Conservation (phyloP, 2,329 filamentous ascomycete species). For the Ophiocordyceps robertsii region DNA sequence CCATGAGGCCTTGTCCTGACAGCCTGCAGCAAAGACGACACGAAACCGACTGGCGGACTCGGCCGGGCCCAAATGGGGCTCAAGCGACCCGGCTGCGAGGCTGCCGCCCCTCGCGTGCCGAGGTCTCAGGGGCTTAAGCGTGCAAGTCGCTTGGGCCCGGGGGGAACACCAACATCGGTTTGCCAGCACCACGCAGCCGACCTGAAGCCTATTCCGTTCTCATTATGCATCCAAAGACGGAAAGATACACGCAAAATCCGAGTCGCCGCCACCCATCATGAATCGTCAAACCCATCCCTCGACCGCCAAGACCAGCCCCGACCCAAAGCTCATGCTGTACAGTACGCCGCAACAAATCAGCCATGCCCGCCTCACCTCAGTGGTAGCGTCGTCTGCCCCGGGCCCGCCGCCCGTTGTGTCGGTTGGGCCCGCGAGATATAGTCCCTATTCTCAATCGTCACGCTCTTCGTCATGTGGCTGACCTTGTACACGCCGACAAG, state of each 20-base stretch:
- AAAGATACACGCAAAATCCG: neutral
- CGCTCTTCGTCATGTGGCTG: conserved; percentile 95
- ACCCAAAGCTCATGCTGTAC: conserved; percentile 1
- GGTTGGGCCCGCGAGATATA: conserved; percentile 40
- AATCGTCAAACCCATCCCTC: neutral
- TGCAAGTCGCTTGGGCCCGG: neutral
- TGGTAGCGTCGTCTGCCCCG: conserved; percentile 19
- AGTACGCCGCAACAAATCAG: conserved; percentile 1
- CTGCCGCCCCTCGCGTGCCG: neutral
- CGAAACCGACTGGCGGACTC: neutral
- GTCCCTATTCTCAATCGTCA: conserved; percentile 76
- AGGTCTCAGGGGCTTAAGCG: neutral
- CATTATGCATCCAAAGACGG: neutral
- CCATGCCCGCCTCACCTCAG: conserved; percentile 14
- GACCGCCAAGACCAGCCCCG: neutral
- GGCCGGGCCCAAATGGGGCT: too few relatives aligned
- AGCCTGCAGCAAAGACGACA: neutral
- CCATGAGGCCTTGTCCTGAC: neutral
- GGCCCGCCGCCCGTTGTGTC: conserved; percentile 15
- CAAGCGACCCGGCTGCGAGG: neutral
- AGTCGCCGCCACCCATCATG: conserved; percentile 2
- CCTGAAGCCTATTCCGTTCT: neutral
- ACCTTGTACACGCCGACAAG: conserved; percentile 98
- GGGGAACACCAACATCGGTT: neutral
- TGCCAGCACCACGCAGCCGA: neutral